Conservation (phyloP, 2,329 filamentous ascomycete genomes). For the Blumeria hordei region DNA sequence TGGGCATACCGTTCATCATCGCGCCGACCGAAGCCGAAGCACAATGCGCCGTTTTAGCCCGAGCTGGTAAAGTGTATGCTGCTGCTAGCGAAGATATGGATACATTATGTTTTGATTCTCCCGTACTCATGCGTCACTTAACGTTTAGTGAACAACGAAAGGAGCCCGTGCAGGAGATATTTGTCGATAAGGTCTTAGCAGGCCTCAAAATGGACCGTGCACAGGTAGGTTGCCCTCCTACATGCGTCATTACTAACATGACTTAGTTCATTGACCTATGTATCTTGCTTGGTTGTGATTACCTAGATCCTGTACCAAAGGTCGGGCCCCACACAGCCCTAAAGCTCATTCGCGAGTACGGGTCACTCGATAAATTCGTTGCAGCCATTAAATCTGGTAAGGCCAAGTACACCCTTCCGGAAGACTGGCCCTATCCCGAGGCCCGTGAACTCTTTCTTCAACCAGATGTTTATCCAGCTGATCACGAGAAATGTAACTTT, state of each 20-base stretch:
- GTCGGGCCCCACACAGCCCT: slow-evolving; percentile 78
- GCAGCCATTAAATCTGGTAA: slow-evolving; percentile 52
- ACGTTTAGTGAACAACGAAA: slow-evolving; percentile 96
- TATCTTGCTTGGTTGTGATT: slow-evolving; percentile 92
- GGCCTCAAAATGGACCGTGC: slow-evolving; percentile 70
- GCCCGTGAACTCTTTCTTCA: slow-evolving; percentile 79
- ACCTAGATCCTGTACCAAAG: slow-evolving; percentile 88
- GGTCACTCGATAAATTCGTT: slow-evolving; percentile 66
- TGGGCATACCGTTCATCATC: slow-evolving; percentile 89
- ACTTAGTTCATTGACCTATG: slow-evolving; percentile 84
- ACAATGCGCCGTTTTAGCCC: slow-evolving; percentile 74
- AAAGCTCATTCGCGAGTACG: slow-evolving; percentile 83
- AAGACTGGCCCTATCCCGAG: slow-evolving; percentile 92
- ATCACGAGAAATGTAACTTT: slow-evolving; percentile 77
- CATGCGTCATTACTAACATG: background rate
- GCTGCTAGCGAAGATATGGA: slow-evolving; percentile 98
- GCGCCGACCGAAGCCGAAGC: slow-evolving; percentile 94
- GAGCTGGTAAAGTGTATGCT: slow-evolving; percentile 85
- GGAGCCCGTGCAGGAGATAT: slow-evolving; percentile 90
- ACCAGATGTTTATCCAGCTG: slow-evolving; percentile 65
- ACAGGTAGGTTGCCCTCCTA: slow-evolving; percentile 30
- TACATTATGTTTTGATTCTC: slow-evolving; percentile 82
- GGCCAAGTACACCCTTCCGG: slow-evolving; percentile 64
- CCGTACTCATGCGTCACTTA: slow-evolving; percentile 73
- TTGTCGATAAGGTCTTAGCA: slow-evolving; percentile 64